Base-by-base conservation (phyloP, 805 yeast species). In the Cyberlindnera subsufficiens region DNA sequence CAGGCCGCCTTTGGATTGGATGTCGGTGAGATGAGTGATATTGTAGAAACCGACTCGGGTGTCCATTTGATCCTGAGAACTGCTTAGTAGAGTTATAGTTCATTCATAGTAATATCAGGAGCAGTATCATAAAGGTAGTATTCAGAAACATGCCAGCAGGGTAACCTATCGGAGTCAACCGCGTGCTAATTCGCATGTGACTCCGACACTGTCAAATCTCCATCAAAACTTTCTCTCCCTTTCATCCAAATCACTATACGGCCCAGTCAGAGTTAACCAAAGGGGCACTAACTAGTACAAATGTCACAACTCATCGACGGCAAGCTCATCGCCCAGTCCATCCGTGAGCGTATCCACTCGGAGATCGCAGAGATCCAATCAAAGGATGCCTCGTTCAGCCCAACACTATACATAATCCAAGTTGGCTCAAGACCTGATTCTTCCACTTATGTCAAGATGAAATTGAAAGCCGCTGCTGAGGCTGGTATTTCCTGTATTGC, bases 361-460 rank as follows among this genome's bases (percentile, higher is more conserved):
- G 82, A 78, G 49, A 75, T 84, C 47, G 58, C 59, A 17, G 54
- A 59, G 11, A 57, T 75, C 42, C 75, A 78, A 54, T 42, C 61
- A 3, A 44, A 54, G 39, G 62, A 69, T 49, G 66, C 77, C 7
- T 53, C 60, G n/a, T 87, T 87, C 67, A 68, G 71, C 47, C 97
- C 98, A 13, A 74, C 75, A 41, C 71, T 90, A 56, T 80, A 86
- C 34, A 89, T 90, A 54, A 71, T 91, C 46, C 98, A 91, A 66
- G 95, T 91, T 30, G 97, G 98, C 35, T 73, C 71, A 40, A 75
- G 97, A 49, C 91, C 91, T 27, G 99, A 91, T 61, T 86, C 96
- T 3, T 76, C 86, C 13, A 86, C 96, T 10, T 91, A 91, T 66
- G 97, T 91, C 42, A 78, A 82, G 49, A 86, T 90, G 82, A 91